Conservation (phyloP, 805 yeast species). For the Wickerhamiella cacticola region DNA sequence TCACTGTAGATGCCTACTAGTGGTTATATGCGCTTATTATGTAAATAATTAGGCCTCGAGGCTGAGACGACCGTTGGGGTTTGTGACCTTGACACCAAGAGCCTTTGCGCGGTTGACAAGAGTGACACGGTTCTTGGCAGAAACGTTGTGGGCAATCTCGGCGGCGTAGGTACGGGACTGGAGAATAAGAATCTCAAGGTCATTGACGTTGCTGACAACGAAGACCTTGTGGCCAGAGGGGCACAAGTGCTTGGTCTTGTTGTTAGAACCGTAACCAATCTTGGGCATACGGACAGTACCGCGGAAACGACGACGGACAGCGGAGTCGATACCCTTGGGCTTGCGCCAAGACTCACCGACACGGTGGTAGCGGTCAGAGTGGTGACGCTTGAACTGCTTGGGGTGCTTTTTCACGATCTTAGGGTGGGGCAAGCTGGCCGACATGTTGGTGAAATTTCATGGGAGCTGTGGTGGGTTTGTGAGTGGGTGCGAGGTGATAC, state of each 20-base stretch:
- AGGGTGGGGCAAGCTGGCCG: slow-evolving; percentile 96
- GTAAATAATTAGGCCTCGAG: slow-evolving; percentile 69
- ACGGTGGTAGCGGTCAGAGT: slow-evolving; percentile 98
- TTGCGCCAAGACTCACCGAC: slow-evolving; percentile 99
- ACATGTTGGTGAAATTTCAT: slow-evolving; percentile 42
- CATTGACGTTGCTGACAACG: slow-evolving; percentile 84
- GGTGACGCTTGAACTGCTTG: slow-evolving; percentile 99
- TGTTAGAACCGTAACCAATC: slow-evolving; percentile 99
- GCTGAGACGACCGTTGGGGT: slow-evolving; percentile 97
- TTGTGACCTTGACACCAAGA: slow-evolving; percentile 97
- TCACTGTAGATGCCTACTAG: not conserved
- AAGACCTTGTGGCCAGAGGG: slow-evolving; percentile 98
- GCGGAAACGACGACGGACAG: slow-evolving; percentile 98
- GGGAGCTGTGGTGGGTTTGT: slow-evolving; percentile 5
- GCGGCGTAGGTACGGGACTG: slow-evolving; percentile 99
- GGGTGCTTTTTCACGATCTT: slow-evolving; percentile 99
- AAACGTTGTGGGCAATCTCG: slow-evolving; percentile 97
- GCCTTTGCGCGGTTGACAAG: slow-evolving; percentile 95
- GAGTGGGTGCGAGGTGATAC: slow-evolving; percentile 1
- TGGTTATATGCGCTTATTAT: slow-evolving; percentile 3
- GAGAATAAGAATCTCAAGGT: slow-evolving; percentile 87
- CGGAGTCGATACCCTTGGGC: slow-evolving; percentile 99
- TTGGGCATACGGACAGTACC: slow-evolving; percentile 98
- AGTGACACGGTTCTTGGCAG: slow-evolving; percentile 96
- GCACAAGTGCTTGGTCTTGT: slow-evolving; percentile 87